Evolutionary conservation across 495 filamentous ascomycete species (phyloP), one percentile per base, ranked within the genome.

Genomic region (Alectoria sarmentosa): DNA sequence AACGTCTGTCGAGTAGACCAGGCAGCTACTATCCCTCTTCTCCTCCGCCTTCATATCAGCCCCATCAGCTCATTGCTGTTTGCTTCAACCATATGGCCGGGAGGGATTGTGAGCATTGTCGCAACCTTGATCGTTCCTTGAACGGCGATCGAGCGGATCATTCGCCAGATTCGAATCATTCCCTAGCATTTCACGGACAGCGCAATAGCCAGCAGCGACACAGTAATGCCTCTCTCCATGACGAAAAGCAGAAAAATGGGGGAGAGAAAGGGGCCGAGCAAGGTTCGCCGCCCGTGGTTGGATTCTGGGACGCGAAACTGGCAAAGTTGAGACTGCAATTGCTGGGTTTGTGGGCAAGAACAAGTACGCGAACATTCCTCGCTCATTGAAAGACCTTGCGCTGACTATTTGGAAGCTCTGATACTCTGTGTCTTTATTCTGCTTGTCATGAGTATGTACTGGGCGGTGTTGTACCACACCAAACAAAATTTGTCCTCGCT

Each of bases 371-470:
- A 30, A 19, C 37, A 19, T 61, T 48, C 32, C 15, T 38, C 58
- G 30, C 38, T 30, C 52, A 15, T 30, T 11, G n/a, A n/a, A 21
- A 10, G 46, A 55, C 7, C 3, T 42, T 26, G 10, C 26, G 36
- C 39, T 65, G 13, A 64, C 11, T 38, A 23, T 37, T 9, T 49
- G 44, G 46, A 58, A 86, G 84, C 83, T 48, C 49, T 83, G 19
- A 80, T 83, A 23, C 77, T 88, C 21, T 77, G 74, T 49, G 34
- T 75, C 44, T 84, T 84, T 68, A 80, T 87, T 60, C 71, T 87
- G 19, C 69, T 37, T 21, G 77, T 87, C 34, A 69, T 88, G 6
- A 83, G 82, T 4, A 58, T 88, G 2, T 88, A 83, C 75, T 88
- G 86, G 86, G 84, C 76, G 1, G 80, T 80, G 7, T 76, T 87